These are phyloP conservation scores for Volvox africanus DNA, from an alignment of 139 green algal species.

Conservation along the genomic window DNA sequence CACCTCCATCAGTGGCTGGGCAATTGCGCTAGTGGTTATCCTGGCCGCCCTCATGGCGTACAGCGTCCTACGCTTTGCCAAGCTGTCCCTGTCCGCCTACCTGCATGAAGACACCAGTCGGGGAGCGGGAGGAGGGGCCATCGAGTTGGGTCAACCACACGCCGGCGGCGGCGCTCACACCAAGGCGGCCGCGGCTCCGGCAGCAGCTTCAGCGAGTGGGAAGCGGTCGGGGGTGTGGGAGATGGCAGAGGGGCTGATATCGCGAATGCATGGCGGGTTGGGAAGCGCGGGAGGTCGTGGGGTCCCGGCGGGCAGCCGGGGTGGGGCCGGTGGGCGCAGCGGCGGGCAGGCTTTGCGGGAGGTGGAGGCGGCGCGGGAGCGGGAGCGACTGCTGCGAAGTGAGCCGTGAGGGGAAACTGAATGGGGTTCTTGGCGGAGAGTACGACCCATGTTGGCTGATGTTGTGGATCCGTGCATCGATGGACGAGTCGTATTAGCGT, in stretches of 20 bases:
- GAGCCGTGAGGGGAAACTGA: background rate
- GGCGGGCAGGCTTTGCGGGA: background rate
- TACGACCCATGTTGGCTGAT: no score
- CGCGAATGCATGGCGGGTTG: background rate
- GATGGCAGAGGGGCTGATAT: background rate
- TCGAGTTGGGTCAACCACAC: background rate
- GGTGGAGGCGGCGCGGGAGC: conserved; percentile 38
- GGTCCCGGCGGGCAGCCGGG: no score
- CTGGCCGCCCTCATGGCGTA: background rate
- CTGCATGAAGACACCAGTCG: background rate
- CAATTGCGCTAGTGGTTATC: background rate
- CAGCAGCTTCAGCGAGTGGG: background rate
- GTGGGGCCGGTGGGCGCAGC: no score
- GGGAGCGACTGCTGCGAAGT: conserved; percentile 23
- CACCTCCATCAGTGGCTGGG: background rate
- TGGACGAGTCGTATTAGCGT: no score
- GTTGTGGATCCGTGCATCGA: no score
- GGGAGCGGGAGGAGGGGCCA: background rate
- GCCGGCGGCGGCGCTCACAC: background rate
- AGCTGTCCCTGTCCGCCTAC: background rate
- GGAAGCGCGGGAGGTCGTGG: background rate
- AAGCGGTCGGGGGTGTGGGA: background rate
- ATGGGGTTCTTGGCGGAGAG: background rate
- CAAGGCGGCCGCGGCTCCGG: background rate
- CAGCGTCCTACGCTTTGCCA: background rate